A percentile compares a stretch with the other conserved stretches of the same genome.
These are phyloP conservation scores for Ichthyophthirius multifiliis DNA, from an alignment of 169 alveolate genomes.

Conservation along the genomic window DNA sequence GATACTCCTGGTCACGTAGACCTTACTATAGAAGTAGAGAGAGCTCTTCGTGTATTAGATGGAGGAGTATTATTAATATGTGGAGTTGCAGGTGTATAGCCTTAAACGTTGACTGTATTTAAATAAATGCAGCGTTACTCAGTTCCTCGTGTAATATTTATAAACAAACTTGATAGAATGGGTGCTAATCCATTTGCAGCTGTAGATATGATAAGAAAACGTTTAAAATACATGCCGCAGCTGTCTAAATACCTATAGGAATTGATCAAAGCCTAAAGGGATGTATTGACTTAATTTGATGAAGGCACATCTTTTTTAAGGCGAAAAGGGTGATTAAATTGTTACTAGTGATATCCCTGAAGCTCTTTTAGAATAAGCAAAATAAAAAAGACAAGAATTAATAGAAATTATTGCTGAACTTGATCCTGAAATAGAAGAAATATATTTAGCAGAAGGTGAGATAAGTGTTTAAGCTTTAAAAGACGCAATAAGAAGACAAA, in stretches of 20 bases:
- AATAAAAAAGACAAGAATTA: slow-evolving; percentile 70
- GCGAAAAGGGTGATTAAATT: slow-evolving; percentile 82
- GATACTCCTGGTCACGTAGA: slow-evolving; percentile 99
- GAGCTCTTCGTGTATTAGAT: slow-evolving; percentile 96
- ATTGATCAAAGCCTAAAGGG: slow-evolving; percentile 88
- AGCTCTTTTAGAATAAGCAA: slow-evolving; percentile 32
- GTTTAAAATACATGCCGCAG: slow-evolving; percentile 83
- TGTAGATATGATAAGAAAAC: slow-evolving; percentile 79
- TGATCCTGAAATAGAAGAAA: slow-evolving; percentile 93
- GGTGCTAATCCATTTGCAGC: slow-evolving; percentile 94
- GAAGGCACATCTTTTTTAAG: slow-evolving; percentile 88
- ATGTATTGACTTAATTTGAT: slow-evolving; percentile 84
- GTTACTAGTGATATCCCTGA: slow-evolving; percentile 80
- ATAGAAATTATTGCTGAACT: slow-evolving; percentile 88
- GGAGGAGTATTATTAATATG: slow-evolving; percentile 95
- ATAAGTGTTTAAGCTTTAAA: slow-evolving; percentile 53
- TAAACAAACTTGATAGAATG: slow-evolving; percentile 95
- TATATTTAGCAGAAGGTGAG: slow-evolving; percentile 77
- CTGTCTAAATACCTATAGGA: slow-evolving; percentile 90
- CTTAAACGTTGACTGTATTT: slow-evolving; percentile 96
- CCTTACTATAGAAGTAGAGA: slow-evolving; percentile 97
- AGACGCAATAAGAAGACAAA: slow-evolving; percentile 68
- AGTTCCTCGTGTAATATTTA: slow-evolving; percentile 93
- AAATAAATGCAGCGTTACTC: slow-evolving; percentile 94
- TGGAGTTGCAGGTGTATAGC: slow-evolving; percentile 96